These are phyloP conservation scores for Lachancea sp. DNA, from an alignment of 805 yeast genomes.

Conservation along the genomic window DNA sequence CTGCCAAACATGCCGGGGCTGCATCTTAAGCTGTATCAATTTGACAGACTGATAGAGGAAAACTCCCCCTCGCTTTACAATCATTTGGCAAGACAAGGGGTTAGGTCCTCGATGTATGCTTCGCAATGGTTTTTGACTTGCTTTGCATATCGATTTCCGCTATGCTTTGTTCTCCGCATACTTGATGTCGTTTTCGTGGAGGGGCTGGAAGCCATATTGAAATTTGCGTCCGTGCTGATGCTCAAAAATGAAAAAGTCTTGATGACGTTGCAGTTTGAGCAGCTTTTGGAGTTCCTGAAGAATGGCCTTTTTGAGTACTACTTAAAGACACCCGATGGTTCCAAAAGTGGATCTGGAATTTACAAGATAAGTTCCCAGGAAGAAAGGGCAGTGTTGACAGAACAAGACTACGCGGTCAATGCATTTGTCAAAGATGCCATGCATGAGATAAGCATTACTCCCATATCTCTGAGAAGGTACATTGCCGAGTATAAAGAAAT, in stretches of 20 bases:
- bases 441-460: conserved; percentile 56
- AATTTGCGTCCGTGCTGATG: conserved; percentile 80
- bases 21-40: conserved; percentile 77
- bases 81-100: conserved; percentile 80
- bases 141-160: conserved; percentile 91
- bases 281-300: conserved; percentile 68
- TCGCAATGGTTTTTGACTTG: conserved; percentile 96
- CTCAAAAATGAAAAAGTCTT: conserved; percentile 56
- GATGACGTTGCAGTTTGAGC: conserved; percentile 63
- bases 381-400: no score
- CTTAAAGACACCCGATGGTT: conserved; percentile 32
- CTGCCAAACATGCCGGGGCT: conserved; percentile 92
- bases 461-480: conserved; percentile 65
- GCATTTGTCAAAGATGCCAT: conserved; percentile 74
- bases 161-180: conserved; percentile 78
- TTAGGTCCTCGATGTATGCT: conserved; percentile 91
- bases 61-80: conserved; percentile 61
- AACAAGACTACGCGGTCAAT: conserved; percentile 50
- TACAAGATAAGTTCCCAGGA: no score
- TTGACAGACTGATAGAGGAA: conserved; percentile 81
- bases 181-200: conserved; percentile 85
- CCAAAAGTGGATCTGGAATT: not conserved
- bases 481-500: conserved; percentile 69
- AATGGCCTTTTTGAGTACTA: conserved; percentile 72
- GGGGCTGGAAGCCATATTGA: conserved; percentile 80